A percentile compares a stretch with the other conserved stretches of the same genome.
phyloP scores from a whole-genome alignment of 2,329 filamentous ascomycete species.

The Incumbomyces lentus region DNA sequence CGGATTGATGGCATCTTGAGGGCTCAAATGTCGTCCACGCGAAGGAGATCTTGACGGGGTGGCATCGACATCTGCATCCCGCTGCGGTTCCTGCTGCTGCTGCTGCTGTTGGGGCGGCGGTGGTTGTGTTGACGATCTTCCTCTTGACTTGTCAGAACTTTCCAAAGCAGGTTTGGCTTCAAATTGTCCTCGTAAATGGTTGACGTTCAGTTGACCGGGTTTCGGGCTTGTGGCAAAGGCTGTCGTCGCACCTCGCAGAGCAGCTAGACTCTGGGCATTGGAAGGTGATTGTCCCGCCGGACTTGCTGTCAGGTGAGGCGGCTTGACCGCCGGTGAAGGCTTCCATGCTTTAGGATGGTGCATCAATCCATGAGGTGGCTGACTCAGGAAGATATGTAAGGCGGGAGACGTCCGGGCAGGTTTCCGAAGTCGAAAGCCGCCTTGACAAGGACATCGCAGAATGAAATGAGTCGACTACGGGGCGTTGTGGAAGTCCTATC shows the following conservation, averaged over 20 bases:
- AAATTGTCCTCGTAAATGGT: neutral
- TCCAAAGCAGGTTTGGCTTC: neutral
- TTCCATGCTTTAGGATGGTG: slow-evolving; percentile 17
- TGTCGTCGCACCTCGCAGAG: slow-evolving; percentile 16
- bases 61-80: neutral
- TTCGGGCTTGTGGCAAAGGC: slow-evolving; percentile 11
- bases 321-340: slow-evolving; percentile 21
- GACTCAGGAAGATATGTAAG: neutral
- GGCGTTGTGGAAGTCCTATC: too few species aligned
- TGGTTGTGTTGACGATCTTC: neutral
- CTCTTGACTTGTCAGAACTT: slow-evolving; percentile 1
- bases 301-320: slow-evolving; percentile 12
- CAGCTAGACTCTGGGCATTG: slow-evolving; percentile 9
- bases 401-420: too few species aligned
- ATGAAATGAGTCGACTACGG: too few species aligned
- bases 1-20: neutral
- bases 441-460: too few species aligned
- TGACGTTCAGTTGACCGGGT: neutral
- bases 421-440: too few species aligned
- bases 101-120: too few species aligned
- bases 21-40: neutral
- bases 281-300: slow-evolving; percentile 8
- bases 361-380: slow-evolving; percentile 17
- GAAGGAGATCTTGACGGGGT: neutral
- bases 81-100: too few species aligned